phyloP scores from a whole-genome alignment of 495 filamentous ascomycete genomes.

The Tetracladium setigerum region DNA sequence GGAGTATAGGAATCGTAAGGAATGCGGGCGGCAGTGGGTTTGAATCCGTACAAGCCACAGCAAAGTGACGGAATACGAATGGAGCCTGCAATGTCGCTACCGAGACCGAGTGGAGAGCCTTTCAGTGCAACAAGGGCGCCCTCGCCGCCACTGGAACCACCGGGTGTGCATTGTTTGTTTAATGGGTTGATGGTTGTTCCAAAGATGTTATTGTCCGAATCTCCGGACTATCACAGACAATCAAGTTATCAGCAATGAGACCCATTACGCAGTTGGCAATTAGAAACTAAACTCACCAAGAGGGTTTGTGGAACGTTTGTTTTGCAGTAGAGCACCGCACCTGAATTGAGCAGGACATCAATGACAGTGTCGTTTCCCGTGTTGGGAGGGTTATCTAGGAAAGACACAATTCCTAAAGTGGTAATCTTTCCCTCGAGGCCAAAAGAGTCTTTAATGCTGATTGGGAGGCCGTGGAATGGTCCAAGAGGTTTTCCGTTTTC shows the following conservation, averaged over 20 bases:
- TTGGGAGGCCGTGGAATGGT: constrained; percentile 57
- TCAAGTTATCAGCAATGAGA: not conserved
- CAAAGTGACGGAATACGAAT: constrained; percentile 53
- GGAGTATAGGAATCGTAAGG: constrained; percentile 28
- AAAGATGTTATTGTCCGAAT: constrained; percentile 57
- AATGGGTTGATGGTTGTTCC: constrained; percentile 56
- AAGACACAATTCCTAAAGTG: constrained; percentile 45
- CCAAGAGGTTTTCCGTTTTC: constrained; percentile 39
- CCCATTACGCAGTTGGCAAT: no score
- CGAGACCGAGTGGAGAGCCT: constrained; percentile 34
- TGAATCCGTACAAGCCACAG: constrained; percentile 48
- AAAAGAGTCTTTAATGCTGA: constrained; percentile 59
- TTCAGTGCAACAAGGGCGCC: constrained; percentile 37
- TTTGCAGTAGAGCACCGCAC: constrained; percentile 54
- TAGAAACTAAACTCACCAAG: constrained; percentile 31
- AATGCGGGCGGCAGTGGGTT: constrained; percentile 48
- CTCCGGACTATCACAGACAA: constrained; percentile 21
- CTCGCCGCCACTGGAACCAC: constrained; percentile 53
- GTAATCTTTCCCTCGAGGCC: constrained; percentile 46
- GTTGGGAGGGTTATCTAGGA: constrained; percentile 42
- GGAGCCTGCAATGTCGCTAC: constrained; percentile 65
- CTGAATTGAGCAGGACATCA: constrained; percentile 29
- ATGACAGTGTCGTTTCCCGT: constrained; percentile 36
- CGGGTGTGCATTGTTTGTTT: constrained; percentile 48
- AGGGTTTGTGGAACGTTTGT: constrained; percentile 50